Base-by-base conservation (phyloP, 2,329 filamentous ascomycete genomes). In the Colletotrichum chrysophilum region DNA sequence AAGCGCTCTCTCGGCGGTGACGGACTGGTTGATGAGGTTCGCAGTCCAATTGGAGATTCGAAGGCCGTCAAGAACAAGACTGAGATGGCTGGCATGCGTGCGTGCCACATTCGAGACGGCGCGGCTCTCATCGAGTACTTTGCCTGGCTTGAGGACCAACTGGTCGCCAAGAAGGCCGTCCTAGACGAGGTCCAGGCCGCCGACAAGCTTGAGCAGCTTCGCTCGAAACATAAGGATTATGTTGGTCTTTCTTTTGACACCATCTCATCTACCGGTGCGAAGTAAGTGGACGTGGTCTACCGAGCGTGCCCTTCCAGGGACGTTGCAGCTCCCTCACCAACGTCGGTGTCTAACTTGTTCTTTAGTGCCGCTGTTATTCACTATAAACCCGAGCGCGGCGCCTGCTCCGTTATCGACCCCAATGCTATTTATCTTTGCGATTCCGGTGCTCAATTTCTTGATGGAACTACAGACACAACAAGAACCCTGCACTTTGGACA, bases 381-480 rank as follows among this genome's bases (percentile, higher is more conserved):
- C 83, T 99, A 99, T 88, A 94, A 94, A 79, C 96, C 97, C 0
- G 95, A 98, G 82, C 92, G 91, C 71, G 95, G 94, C 24, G 93
- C 89, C 77, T 98, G 96, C 85, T 91, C 96, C 10, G 87, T 91
- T 32, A 95, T 99, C 79, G 95, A 99, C 79, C 95, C 95, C 0
- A 92, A 92, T 8, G 93, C 93, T 16, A 92, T 99, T 74, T 99
- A 99, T 81, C 91, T 99, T 4, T 99, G 97, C 83, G 97, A 99
- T 84, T 98, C 97, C 26, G 97, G 97, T 26, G 97, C 95, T n/a
- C 97, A 99, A 84, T 99, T 96, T 81, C 89, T 94, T 4, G 97
- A 99, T 83, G 97, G 97, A 71, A 99, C 97, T 1, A 99, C 97
- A 0, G 97, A 99, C 82, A 98, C 95, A 1, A 99, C 97, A 7